phyloP scores from a whole-genome alignment of 768 basidiomycete genomes.

The Lactifluus pinguis region DNA sequence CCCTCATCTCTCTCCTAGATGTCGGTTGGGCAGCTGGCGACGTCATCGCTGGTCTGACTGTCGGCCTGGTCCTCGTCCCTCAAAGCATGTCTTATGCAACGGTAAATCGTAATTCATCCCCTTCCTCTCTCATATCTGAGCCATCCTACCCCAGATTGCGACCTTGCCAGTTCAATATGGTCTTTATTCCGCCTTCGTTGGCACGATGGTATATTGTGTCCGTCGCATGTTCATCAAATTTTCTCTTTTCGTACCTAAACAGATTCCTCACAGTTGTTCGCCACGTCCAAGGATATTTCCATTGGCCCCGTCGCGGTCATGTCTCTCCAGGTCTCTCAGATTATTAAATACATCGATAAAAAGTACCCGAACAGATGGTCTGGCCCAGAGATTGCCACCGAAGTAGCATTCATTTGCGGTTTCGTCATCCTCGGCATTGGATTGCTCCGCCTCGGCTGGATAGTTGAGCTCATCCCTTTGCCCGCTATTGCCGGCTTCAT shows the following conservation, averaged over 20 bases:
- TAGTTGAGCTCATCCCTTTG: slow-evolving; percentile 88
- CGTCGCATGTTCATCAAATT: slow-evolving; percentile 19
- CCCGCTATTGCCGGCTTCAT: slow-evolving; percentile 87
- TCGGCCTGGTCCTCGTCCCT: slow-evolving; percentile 92
- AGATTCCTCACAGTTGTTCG: slow-evolving; percentile 58
- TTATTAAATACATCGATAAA: slow-evolving; percentile 58
- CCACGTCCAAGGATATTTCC: slow-evolving; percentile 97
- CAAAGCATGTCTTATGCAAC: slow-evolving; percentile 88
- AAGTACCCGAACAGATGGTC: slow-evolving; percentile 49
- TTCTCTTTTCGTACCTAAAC: not conserved
- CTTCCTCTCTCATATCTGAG: not conserved
- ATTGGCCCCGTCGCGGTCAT: slow-evolving; percentile 99
- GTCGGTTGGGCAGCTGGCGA: slow-evolving; percentile 79
- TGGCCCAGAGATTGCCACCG: slow-evolving; percentile 71
- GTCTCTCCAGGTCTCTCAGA: slow-evolving; percentile 79
- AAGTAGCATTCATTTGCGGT: slow-evolving; percentile 77
- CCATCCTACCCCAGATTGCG: slow-evolving; percentile 50
- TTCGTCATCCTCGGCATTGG: slow-evolving; percentile 90
- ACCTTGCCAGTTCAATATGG: slow-evolving; percentile 82
- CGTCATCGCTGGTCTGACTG: slow-evolving; percentile 83
- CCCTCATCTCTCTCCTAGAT: slow-evolving; percentile 14
- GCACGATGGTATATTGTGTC: slow-evolving; percentile 77
- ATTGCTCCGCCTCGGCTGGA: slow-evolving; percentile 82
- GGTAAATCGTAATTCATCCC: slow-evolving; percentile 28
- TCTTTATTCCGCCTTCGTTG: slow-evolving; percentile 89